phyloP scores from a whole-genome alignment of 441 rosid species.

The Adansonia madagascariensis region DNA sequence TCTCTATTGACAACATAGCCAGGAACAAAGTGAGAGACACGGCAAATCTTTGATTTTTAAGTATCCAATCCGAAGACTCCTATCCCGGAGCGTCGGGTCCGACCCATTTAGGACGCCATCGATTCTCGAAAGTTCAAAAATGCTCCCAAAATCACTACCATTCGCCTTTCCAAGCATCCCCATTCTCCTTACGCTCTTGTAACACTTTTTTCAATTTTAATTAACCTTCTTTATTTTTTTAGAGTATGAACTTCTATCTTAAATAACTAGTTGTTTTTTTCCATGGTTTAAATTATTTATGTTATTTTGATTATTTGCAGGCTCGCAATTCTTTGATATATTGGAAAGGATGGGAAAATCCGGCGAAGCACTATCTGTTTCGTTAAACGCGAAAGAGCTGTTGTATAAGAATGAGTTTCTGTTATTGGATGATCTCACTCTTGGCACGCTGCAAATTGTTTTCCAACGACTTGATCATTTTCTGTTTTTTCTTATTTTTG shows the following conservation, averaged over 20 bases:
- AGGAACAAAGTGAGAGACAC: conserved; percentile 14
- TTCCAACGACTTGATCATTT: conserved; percentile 92
- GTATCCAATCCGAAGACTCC: neutral
- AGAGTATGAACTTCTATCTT: neutral
- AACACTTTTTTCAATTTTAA: conserved; percentile 29
- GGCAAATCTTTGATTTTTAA: neutral
- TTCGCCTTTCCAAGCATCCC: conserved; percentile 84
- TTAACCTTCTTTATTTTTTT: neutral
- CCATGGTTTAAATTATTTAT: too few species aligned
- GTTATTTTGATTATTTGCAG: conserved; percentile 39
- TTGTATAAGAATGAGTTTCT: conserved; percentile 68
- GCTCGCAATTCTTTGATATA: conserved; percentile 76
- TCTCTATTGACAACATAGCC: neutral
- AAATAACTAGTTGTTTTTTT: neutral
- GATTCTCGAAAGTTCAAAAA: conserved; percentile 97
- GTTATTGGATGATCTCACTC: conserved; percentile 96
- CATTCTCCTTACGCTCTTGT: conserved; percentile 94
- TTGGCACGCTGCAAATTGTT: conserved; percentile 91
- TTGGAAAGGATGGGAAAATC: conserved; percentile 90
- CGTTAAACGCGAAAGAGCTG: conserved; percentile 78
- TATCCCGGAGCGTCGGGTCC: conserved; percentile 97
- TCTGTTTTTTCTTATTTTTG: conserved; percentile 40
- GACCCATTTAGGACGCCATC: conserved; percentile 96
- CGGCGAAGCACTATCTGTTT: conserved; percentile 75
- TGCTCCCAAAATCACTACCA: conserved; percentile 79